These are phyloP conservation scores for Solanum phureja DNA, from an alignment of 257 asterid species.

Conservation along the genomic window DNA sequence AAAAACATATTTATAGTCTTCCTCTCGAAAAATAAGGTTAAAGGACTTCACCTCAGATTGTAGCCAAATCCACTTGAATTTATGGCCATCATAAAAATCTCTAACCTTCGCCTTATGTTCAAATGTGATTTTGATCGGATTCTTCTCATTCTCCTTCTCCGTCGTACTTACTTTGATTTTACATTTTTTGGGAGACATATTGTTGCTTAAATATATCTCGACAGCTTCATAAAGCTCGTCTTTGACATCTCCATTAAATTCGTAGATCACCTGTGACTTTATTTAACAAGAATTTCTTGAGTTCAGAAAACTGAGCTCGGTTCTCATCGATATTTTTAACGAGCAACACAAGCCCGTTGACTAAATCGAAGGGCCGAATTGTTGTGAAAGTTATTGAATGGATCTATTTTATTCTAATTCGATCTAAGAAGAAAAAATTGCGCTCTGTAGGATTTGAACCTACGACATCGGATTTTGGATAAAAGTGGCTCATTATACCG, in stretches of 20 bases:
- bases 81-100: not conserved
- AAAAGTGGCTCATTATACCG: too few relatives aligned
- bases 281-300: not conserved
- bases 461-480: too few relatives aligned
- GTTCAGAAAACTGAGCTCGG: not conserved
- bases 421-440: too few relatives aligned
- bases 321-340: not conserved
- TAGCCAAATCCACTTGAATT: not conserved
- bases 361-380: too few relatives aligned
- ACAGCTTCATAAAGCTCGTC: constrained; percentile 12
- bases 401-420: too few relatives aligned
- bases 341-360: too few relatives aligned
- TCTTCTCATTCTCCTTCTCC: not conserved
- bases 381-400: too few relatives aligned
- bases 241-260: not conserved
- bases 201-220: constrained; percentile 6
- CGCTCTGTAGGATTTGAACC: too few relatives aligned
- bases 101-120: not conserved
- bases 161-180: not conserved
- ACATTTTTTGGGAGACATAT: not conserved
- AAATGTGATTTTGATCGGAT: not conserved
- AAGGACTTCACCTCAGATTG: not conserved
- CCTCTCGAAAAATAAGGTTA: not conserved
- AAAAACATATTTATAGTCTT: not conserved
- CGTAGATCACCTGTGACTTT: not conserved